Evolutionary conservation across 2,329 filamentous ascomycete species (phyloP).

Genomic region (Aspergillus fumigatus): DNA sequence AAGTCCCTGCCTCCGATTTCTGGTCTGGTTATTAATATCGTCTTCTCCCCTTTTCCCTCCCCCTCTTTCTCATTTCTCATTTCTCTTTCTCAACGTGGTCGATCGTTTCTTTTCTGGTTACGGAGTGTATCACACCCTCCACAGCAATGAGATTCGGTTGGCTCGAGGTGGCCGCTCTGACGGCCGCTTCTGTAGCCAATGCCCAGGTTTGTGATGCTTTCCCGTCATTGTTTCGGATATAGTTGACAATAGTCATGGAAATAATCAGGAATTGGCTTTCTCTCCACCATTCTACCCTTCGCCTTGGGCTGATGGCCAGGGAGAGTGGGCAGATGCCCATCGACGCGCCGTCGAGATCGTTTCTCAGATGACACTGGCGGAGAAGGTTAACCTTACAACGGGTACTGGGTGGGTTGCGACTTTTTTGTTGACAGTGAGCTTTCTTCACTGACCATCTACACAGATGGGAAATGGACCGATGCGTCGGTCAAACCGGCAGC

Average conservation of each 20-base stretch:
- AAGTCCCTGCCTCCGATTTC: background rate
- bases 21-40: conserved; percentile 1
- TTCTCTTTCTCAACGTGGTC: background rate
- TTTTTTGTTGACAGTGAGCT: background rate
- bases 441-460: conserved; percentile 1
- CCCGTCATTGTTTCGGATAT: background rate
- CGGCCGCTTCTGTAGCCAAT: conserved; percentile 28
- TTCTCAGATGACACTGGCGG: conserved; percentile 71
- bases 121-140: background rate
- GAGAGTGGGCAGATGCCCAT: conserved; percentile 73
- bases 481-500: conserved; percentile 65
- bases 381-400: conserved; percentile 94
- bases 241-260: conserved; percentile 2
- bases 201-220: conserved; percentile 19
- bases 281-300: conserved; percentile 75
- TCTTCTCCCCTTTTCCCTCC: background rate
- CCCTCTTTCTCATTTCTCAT: background rate
- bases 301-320: conserved; percentile 75
- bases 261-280: conserved; percentile 27
- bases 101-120: background rate
- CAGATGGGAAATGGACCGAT: conserved; percentile 65
- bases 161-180: conserved; percentile 29
- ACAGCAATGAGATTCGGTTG: conserved; percentile 33
- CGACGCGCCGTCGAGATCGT: conserved; percentile 73
- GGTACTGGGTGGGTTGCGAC: conserved; percentile 65